Base-by-base conservation (phyloP, 139 green algal species). In the Chlorella sp. region DNA sequence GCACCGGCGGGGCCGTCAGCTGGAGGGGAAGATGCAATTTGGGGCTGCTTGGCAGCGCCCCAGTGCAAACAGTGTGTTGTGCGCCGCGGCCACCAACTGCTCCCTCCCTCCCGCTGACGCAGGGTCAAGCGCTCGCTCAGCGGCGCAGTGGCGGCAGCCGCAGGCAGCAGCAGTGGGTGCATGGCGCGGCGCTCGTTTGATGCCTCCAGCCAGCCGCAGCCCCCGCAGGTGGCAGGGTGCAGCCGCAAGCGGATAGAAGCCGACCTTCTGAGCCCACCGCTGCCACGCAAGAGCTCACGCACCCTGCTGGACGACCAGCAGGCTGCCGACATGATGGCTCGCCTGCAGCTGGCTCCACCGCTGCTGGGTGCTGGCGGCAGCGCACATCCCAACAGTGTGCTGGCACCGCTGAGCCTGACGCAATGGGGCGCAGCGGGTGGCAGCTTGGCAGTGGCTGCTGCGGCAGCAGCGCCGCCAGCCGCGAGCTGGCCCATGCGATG, bases 71-170 rank as follows among this genome's bases (percentile, higher is more conserved):
- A 71, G 64, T 71, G 64, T 71, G 64, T 28, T 81, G 34, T 81
- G 34, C 4, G 15, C 28, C n/a, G 16, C 64, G 16, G 21, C 21
- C 21, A 26, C 24, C 64, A 71, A 28, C 22, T 71, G 64, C 11
- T 3, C 36, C 76, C 5, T 77, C 32, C 28, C 26, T 77, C 69
- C 69, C 69, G 30, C 48, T 37, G 28, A 18, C 66, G 86, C 87
- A 90, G 87, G 30, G 87, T 90, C 57, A 90, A 90, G 64, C 87
- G 87, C 19, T 90, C 78, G 22, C 64, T 90, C 18, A 86, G 81
- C 32, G 84, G 84, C 30, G 84, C 84, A 12, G 84, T 88, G 39
- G 84, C 84, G 37, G 84, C 84, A 14, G 87, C 76, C 22, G 86
- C 42, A 14, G 76, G 76, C 60, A 80, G 39, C 39, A 28, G 36